Evolutionary conservation across 306 rosid species (phyloP).

Genomic region (Begonia peltatifolia): DNA sequence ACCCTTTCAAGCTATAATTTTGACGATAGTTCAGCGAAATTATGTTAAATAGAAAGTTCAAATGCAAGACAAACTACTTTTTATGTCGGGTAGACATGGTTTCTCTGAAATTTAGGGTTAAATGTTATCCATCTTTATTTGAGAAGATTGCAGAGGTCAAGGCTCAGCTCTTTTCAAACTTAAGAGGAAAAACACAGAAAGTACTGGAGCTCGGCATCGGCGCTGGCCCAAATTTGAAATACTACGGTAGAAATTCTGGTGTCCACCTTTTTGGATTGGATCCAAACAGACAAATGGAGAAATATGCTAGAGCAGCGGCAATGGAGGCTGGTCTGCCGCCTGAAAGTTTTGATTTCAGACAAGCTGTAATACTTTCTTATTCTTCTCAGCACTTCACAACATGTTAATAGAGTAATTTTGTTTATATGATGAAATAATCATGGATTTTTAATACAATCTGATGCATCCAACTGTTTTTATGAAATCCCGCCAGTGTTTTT

Average conservation of each 20-base stretch:
- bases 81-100: too few relatives aligned
- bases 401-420: background rate
- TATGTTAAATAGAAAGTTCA: too few relatives aligned
- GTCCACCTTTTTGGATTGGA: slow-evolving; percentile 61
- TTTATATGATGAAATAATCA: too few relatives aligned
- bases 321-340: slow-evolving; percentile 41
- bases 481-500: too few relatives aligned
- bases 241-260: slow-evolving; percentile 35
- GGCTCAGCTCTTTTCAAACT: slow-evolving; percentile 34
- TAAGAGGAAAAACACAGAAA: slow-evolving; percentile 54
- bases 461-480: too few relatives aligned
- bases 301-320: slow-evolving; percentile 58
- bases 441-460: too few relatives aligned
- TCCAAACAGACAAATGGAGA: slow-evolving; percentile 74
- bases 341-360: slow-evolving; percentile 55
- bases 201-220: slow-evolving; percentile 87
- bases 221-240: slow-evolving; percentile 66
- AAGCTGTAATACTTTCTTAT: slow-evolving; percentile 36
- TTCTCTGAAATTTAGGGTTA: background rate
- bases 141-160: slow-evolving; percentile 70
- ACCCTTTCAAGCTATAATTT: background rate
- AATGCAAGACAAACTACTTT: too few relatives aligned
- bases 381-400: slow-evolving; percentile 5
- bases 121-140: slow-evolving; percentile 9
- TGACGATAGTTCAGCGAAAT: too few relatives aligned